Base-by-base conservation (phyloP, 306 rosid genomes). In the Astragalus membranaceus region DNA sequence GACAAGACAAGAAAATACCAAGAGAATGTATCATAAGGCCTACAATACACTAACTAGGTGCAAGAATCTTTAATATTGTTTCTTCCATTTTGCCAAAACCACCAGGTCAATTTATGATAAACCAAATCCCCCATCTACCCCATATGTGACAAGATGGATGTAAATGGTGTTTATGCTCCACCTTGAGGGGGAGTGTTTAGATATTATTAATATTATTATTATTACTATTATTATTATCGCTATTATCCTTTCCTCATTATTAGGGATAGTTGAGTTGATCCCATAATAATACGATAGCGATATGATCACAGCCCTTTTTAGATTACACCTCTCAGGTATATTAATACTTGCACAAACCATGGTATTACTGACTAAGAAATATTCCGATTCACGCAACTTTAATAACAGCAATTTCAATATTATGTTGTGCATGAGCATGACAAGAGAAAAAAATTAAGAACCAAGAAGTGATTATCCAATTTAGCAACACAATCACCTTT, bases 401-500 rank as follows among this genome's bases (percentile, higher is more conserved):
- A 1, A 26, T 3, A 26, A 26, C 30, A 26, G 20, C 13, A 61
- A 50, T 62, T 57, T 61, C 15, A 77, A 70, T 41, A 13, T 62
- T n/a, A 49, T 26, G 29, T 49, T 44, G 63, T 23, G 64, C 32
- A 72, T 8, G 29, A 55, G 42, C 37, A n/a, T 53, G 67, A 64
- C 12, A 10, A 50, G 2, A 16, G 13, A 20, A 37, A 57, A 52
- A 42, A 17, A 17, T 4, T 5, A 73, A 53, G 59, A 47, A 50
- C 47, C 1, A 47, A 26, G 10, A 29, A 10, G 29, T 8, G 11
- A 29, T 53, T 75, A 14, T 69, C 58, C 16, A 12, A 23, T 17
- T 14, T 59, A 60, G 62, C 72, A 57, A 84, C 46, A 16, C 12
- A 61, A 79, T 73, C 75, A 92, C 98, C 98, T 92, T 82, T 86